Evolutionary conservation across 129 eudicot genomes (phyloP), one percentile per base, ranked within the genome.

Genomic region (Pseudognaphalium luteoalbum): DNA sequence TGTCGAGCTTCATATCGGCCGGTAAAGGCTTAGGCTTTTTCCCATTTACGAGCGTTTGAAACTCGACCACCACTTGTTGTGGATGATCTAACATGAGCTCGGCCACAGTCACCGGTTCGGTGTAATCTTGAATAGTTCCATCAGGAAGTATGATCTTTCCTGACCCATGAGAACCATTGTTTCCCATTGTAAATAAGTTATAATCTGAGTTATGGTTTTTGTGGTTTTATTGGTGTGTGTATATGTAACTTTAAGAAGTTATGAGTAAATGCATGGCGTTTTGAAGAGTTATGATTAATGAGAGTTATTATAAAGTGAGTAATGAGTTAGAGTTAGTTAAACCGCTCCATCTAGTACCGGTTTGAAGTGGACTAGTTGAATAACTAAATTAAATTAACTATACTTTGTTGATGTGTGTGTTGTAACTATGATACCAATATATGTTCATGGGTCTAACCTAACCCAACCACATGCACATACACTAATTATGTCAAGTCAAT

Each of bases 41-140:
- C 0, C 78, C 82, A 1, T 29, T 68, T 0, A 21, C 39, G 10
- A 33, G 5, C 0, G 84, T 16, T 12, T 75, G 72, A 12, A 88
- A 82, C 25, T 93, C 98, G 16, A 90, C 90, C 25, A 93, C 98
- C 35, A 76, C 80, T 69, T 88, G 89, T 66, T 80, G 83, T 15
- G 83, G 83, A 66, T 80, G 79, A 6, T 93, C 98, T 16, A 93
- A 37, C 98, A 93, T 93, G 50, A 93, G 87, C 79, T 93, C 97
- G 1, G 97, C 98, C 22, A 74, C 98, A 0, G 96, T 90, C 39
- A 90, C 44, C 0, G 91, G 86, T 37, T 79, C 7, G 66, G 83
- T 78, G 82, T 80, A 87, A 44, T 81, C 82, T 19, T 82, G 87
- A 4, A 90, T 72, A n/a, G 83, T 81, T 58, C 97, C 98, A 22